Evolutionary conservation across 306 rosid species (phyloP).

Genomic region (Vigna angularis): DNA sequence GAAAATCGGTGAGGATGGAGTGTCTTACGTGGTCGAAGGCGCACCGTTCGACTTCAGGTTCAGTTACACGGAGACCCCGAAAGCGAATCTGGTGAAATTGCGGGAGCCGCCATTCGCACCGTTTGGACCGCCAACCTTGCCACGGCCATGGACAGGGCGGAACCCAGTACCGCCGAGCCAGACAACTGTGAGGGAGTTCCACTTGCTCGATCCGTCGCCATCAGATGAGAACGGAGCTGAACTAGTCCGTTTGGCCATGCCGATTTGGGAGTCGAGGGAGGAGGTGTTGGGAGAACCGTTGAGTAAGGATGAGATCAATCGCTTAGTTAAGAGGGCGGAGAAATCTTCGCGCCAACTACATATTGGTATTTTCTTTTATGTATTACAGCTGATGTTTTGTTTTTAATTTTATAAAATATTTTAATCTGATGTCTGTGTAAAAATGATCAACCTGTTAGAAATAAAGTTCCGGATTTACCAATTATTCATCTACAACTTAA

Average conservation of each 20-base stretch:
- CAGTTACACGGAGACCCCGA: slow-evolving; percentile 88
- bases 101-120: slow-evolving; percentile 65
- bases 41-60: slow-evolving; percentile 87
- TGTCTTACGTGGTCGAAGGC: slow-evolving; percentile 45
- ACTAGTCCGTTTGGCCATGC: slow-evolving; percentile 69
- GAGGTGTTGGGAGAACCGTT: slow-evolving; percentile 71
- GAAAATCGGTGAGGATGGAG: slow-evolving; percentile 61
- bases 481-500: too few species aligned
- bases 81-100: slow-evolving; percentile 62
- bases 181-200: slow-evolving; percentile 68
- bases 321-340: slow-evolving; percentile 50
- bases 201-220: slow-evolving; percentile 58
- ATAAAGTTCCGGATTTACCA: background rate
- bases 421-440: background rate
- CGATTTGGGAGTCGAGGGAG: slow-evolving; percentile 60
- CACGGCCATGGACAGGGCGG: slow-evolving; percentile 76
- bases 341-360: slow-evolving; percentile 58
- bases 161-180: slow-evolving; percentile 71
- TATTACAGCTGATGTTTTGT: background rate
- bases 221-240: slow-evolving; percentile 64
- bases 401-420: background rate
- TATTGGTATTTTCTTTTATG: slow-evolving; percentile 44
- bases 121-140: slow-evolving; percentile 69
- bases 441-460: background rate
- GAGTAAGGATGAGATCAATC: slow-evolving; percentile 62